Base-by-base conservation (phyloP, 164 flowering plant species). In the Stephania japonica region DNA sequence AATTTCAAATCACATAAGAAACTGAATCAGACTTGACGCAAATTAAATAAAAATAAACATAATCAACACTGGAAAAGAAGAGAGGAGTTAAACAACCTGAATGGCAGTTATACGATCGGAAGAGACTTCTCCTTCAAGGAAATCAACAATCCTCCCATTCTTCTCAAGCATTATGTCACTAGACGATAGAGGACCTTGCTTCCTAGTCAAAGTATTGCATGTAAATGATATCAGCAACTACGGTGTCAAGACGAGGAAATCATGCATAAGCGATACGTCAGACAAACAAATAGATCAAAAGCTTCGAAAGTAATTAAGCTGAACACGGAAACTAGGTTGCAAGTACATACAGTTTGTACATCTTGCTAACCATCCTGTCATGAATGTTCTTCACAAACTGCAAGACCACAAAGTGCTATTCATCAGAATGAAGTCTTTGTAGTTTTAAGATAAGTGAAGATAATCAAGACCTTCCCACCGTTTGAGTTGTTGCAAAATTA, bases 381-480 rank as follows among this genome's bases (percentile, higher is more conserved):
- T 86, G 87, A 70, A 94, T 83, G 80, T 92, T 85, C 75, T 87
- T 92, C 42, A 94, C 85, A 84, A 94, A 87, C 98, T 94, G 91
- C 44, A 74, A 65, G 47, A 70, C 27, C n/a, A 27, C 4, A 49
- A 47, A n/a, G 25, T 24, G 19, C 5, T 50, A 19, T 4, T 59
- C 23, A 19, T 59, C 64, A 59, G 64, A 18, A 59, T n/a, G n/a
- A n/a, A n/a, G n/a, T n/a, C n/a, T 4, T 59, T 18, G 10, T 59
- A 59, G 64, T 18, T 59, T 59, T 5, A 19, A n/a, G 23, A n/a
- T 59, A 59, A 32, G 38, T 19, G 18, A 42, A 42, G 25, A 38
- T 4, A 44, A 44, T 63, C 42, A 63, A 44, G 24, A 11, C 13
- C 27, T 65, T n/a, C 26, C 26, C 24, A 21, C 65, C 12, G 2